These are phyloP conservation scores for Pulveroboletus sp. DNA, from an alignment of 768 basidiomycete species.

Conservation along the genomic window DNA sequence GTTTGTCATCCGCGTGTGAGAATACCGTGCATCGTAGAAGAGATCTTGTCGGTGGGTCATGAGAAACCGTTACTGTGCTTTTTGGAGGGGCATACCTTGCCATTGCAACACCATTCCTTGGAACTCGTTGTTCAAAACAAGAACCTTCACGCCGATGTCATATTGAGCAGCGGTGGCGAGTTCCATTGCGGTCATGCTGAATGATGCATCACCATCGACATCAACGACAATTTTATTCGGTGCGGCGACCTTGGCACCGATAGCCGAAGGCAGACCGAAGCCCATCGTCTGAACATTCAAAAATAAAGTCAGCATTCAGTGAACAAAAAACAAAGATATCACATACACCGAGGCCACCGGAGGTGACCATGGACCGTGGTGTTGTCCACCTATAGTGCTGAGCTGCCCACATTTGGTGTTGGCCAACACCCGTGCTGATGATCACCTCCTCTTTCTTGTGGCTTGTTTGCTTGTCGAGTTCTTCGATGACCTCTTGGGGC, in stretches of 20 bases:
- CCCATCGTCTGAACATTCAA: conserved; percentile 90
- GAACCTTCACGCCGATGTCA: conserved; percentile 90
- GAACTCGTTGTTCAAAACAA: conserved; percentile 94
- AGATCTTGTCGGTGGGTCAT: conserved; percentile 52
- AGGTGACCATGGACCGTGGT: conserved; percentile 86
- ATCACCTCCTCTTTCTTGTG: conserved; percentile 84
- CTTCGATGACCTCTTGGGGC: conserved; percentile 95
- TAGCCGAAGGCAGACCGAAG: conserved; percentile 89
- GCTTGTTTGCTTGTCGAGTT: conserved; percentile 76
- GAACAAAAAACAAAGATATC: background rate
- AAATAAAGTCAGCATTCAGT: background rate
- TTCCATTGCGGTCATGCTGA: conserved; percentile 99
- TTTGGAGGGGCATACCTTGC: conserved; percentile 64
- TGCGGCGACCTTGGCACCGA: conserved; percentile 95
- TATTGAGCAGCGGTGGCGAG: conserved; percentile 90
- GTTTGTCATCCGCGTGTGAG: conserved; percentile 93
- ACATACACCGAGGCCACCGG: conserved; percentile 90
- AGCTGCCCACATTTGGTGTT: conserved; percentile 99
- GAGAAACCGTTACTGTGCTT: background rate
- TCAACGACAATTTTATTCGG: conserved; percentile 93
- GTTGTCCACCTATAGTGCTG: conserved; percentile 90
- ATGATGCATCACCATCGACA: conserved; percentile 96
- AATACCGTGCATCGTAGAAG: conserved; percentile 96
- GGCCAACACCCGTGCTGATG: conserved; percentile 92
- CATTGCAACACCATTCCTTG: conserved; percentile 99